phyloP scores from a whole-genome alignment of 768 basidiomycete genomes.

The Russula lepida region DNA sequence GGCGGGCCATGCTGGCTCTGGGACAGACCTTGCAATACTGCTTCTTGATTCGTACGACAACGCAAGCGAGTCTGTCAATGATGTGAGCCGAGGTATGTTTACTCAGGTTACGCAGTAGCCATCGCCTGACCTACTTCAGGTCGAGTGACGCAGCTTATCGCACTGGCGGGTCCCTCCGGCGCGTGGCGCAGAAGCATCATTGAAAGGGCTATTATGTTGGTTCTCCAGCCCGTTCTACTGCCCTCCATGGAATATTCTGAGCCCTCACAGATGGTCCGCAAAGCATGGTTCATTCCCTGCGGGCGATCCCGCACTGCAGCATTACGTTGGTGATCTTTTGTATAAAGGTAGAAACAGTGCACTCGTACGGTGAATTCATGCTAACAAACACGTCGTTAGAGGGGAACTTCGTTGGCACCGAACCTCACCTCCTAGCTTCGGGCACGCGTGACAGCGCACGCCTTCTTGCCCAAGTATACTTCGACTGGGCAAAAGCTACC shows the following conservation, averaged over 20 bases:
- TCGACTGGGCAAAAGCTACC: conserved; percentile 59
- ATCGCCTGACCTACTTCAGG: conserved; percentile 39
- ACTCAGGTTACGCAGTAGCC: not conserved
- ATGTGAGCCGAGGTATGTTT: conserved; percentile 69
- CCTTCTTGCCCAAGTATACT: conserved; percentile 77
- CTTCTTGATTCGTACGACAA: conserved; percentile 78
- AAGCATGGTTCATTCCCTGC: conserved; percentile 70
- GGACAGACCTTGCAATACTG: conserved; percentile 74
- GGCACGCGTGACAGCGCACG: conserved; percentile 87
- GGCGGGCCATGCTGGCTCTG: conserved; percentile 80
- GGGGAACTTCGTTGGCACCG: conserved; percentile 63
- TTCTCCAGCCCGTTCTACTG: conserved; percentile 16
- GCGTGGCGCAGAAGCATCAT: conserved; percentile 88
- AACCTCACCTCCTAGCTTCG: conserved; percentile 74
- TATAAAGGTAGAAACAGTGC: conserved; percentile 55
- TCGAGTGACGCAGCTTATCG: conserved; percentile 85
- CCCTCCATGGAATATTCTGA: conserved; percentile 13
- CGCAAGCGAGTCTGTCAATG: conserved; percentile 61
- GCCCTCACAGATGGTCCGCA: conserved; percentile 66
- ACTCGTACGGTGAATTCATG: not conserved
- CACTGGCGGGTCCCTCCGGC: conserved; percentile 68
- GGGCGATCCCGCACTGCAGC: conserved; percentile 82
- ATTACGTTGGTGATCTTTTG: conserved; percentile 83
- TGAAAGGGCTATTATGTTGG: conserved; percentile 76
- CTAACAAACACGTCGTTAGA: conserved; percentile 39